Evolutionary conservation across 495 filamentous ascomycete genomes (phyloP).

Genomic region (Cercophora newfieldiana): DNA sequence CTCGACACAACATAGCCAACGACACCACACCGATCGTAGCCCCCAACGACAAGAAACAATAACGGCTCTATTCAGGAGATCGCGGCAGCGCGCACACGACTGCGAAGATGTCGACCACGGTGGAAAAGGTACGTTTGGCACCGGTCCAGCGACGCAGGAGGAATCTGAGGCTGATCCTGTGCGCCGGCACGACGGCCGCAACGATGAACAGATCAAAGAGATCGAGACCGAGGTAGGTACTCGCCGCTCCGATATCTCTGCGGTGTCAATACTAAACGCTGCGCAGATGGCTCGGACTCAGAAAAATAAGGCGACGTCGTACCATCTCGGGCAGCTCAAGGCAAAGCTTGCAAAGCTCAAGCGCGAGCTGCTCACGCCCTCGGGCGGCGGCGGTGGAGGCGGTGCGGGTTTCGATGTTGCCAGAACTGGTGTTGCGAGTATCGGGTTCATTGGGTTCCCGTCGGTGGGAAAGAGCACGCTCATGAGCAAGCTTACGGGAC

Average conservation of each 20-base stretch:
- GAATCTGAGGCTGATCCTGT: neutral
- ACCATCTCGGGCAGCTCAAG: slow-evolving; percentile 85
- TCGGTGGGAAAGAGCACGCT: slow-evolving; percentile 98
- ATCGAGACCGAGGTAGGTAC: slow-evolving; percentile 79
- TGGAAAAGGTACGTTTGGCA: slow-evolving; percentile 76
- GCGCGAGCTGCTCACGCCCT: slow-evolving; percentile 88
- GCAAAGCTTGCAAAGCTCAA: slow-evolving; percentile 98
- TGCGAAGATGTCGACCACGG: slow-evolving; percentile 87
- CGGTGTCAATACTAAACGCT: neutral
- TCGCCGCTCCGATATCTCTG: neutral
- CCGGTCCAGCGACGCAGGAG: neutral
- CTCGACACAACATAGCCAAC: slow-evolving; percentile 7
- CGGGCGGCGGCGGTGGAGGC: slow-evolving; percentile 76
- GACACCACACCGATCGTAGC: neutral
- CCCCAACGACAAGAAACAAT: neutral
- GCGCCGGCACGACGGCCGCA: neutral
- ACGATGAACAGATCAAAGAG: slow-evolving; percentile 78
- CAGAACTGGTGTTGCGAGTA: slow-evolving; percentile 92
- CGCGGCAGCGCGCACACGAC: neutral
- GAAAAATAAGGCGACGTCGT: slow-evolving; percentile 97
- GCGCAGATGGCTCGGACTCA: slow-evolving; percentile 87
- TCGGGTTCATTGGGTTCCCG: slow-evolving; percentile 86
- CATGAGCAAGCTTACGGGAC: slow-evolving; percentile 91
- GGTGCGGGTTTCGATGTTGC: slow-evolving; percentile 97
- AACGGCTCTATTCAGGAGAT: neutral